Evolutionary conservation across 148 eudicot genomes (phyloP).

Genomic region (Rhododendron simsii): DNA sequence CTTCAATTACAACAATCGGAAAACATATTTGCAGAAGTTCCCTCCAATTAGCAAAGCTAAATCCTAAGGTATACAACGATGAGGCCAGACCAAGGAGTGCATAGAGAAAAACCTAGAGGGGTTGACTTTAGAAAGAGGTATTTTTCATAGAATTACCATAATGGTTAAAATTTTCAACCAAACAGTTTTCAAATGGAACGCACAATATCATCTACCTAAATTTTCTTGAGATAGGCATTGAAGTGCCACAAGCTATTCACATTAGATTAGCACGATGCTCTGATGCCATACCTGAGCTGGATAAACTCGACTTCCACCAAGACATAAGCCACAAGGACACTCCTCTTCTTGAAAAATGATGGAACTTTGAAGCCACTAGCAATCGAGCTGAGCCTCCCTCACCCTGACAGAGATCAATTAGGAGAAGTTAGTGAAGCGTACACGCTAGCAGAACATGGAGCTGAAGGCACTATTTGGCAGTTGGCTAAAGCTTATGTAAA

Average conservation of each 20-base stretch:
- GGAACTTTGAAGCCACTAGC: conserved; percentile 55
- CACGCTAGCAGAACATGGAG: conserved; percentile 59
- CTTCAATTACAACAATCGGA: neutral
- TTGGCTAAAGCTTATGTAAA: conserved; percentile 82
- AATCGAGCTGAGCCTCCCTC: conserved; percentile 70
- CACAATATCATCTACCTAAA: neutral
- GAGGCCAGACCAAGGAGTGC: conserved; percentile 45
- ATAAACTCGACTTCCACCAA: conserved; percentile 42
- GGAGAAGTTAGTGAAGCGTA: conserved; percentile 55
- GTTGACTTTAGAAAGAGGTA: conserved; percentile 47
- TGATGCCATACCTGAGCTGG: conserved; percentile 38
- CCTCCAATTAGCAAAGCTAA: conserved; percentile 66
- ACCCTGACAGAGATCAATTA: conserved; percentile 42
- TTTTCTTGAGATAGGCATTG: conserved; percentile 35
- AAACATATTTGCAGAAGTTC: conserved; percentile 29
- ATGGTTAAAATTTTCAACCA: no score
- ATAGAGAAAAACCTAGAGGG: conserved; percentile 53
- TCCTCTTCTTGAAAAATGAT: conserved; percentile 32
- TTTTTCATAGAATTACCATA: neutral
- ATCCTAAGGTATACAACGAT: conserved; percentile 49
- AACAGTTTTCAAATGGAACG: neutral
- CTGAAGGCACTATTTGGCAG: conserved; percentile 59
- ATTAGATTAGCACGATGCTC: conserved; percentile 59
- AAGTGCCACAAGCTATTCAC: conserved; percentile 50
- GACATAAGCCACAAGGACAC: conserved; percentile 63